Conservation (phyloP, 1,284 basidiomycete species). For the Pseudozyma thailandica region DNA sequence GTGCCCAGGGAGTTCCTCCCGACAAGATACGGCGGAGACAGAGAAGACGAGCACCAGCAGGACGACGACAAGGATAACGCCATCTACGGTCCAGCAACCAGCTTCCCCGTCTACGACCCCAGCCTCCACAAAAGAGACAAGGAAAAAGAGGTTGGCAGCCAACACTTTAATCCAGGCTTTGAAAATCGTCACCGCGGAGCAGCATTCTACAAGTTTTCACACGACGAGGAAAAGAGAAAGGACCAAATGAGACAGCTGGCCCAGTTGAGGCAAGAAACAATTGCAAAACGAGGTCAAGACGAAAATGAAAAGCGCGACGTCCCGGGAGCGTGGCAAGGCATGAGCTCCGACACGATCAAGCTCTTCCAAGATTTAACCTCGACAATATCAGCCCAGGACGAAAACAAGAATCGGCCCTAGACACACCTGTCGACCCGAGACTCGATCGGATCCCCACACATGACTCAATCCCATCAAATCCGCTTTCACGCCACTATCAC, state of each 20-base stretch:
- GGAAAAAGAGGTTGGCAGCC: not conserved
- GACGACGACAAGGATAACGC: slow-evolving; percentile 23
- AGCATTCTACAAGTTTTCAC: slow-evolving; percentile 87
- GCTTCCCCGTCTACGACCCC: slow-evolving; percentile 84
- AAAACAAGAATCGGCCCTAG: no score
- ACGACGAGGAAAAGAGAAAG: slow-evolving; percentile 78
- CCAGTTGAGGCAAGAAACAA: slow-evolving; percentile 77
- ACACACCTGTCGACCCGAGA: no score
- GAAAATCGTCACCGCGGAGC: slow-evolving; percentile 90
- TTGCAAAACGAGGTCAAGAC: slow-evolving; percentile 70
- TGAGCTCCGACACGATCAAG: not conserved
- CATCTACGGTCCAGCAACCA: slow-evolving; percentile 68
- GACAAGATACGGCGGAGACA: slow-evolving; percentile 66
- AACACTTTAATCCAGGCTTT: slow-evolving; percentile 81
- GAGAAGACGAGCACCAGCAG: not conserved
- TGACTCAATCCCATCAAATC: no score
- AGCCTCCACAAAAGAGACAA: not conserved
- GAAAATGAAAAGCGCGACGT: not conserved
- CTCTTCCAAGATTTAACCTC: no score
- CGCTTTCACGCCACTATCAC: no score
- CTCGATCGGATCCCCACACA: no score
- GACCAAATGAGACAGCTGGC: slow-evolving; percentile 83
- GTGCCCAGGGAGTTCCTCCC: slow-evolving; percentile 76
- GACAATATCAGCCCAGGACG: no score
- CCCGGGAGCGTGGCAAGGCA: not conserved